Evolutionary conservation across 1,284 basidiomycete species (phyloP).

Genomic region (Microbotryum scabiosae): DNA sequence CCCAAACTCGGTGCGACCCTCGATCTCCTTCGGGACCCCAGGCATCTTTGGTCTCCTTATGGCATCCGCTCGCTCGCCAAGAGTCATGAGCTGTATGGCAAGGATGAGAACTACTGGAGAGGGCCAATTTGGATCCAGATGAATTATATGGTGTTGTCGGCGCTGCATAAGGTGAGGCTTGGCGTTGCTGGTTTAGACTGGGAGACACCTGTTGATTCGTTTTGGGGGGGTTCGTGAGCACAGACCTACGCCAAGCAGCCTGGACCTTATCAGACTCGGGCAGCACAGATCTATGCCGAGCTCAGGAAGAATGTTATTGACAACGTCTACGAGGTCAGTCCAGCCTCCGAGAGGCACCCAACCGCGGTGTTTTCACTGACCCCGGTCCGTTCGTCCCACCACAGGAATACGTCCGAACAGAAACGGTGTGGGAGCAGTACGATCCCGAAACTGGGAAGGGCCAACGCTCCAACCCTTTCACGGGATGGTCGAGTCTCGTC

Average conservation of each 20-base stretch:
- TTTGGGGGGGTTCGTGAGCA: conserved; percentile 9
- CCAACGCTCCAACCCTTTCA: conserved; percentile 77
- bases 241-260: conserved; percentile 67
- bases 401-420: conserved; percentile 81
- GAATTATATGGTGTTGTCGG: conserved; percentile 77
- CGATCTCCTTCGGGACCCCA: conserved; percentile 65
- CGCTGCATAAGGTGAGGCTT: conserved; percentile 58
- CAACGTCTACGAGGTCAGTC: conserved; percentile 69
- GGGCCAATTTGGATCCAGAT: conserved; percentile 94
- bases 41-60: conserved; percentile 81
- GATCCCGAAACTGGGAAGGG: conserved; percentile 74
- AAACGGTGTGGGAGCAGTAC: conserved; percentile 95
- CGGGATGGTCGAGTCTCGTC: conserved; percentile 81
- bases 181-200: no score
- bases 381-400: background rate
- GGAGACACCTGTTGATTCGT: conserved; percentile 1
- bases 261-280: conserved; percentile 70
- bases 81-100: conserved; percentile 75
- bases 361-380: background rate
- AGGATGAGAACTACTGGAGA: conserved; percentile 92
- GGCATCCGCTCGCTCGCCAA: conserved; percentile 78
- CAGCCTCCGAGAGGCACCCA: no score
- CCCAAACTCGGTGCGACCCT: conserved; percentile 69
- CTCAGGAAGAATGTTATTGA: conserved; percentile 71
- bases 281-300: conserved; percentile 66